Evolutionary conservation across 2,329 filamentous ascomycete species (phyloP), one percentile per base, ranked within the genome.

Genomic region (Penicillium crustosum): DNA sequence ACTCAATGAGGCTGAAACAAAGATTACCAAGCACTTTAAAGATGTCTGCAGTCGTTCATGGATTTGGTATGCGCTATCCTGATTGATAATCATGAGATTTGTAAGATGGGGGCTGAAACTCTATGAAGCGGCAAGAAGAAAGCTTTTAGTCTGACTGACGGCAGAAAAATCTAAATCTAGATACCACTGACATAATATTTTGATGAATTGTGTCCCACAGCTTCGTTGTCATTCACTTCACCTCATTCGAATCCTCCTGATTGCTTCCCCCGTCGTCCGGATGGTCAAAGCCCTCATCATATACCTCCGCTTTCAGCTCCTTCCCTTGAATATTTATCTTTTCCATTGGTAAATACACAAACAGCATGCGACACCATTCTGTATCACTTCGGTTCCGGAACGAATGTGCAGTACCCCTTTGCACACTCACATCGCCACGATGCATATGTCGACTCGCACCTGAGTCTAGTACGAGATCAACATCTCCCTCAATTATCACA

Each of bases 261-360:
- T 19, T 4, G n/a, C 17, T 27, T 23, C 38, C n/a, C 13, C 23
- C 12, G 9, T 41, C 19, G n/a, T 50, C 58, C 4, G 54, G 19
- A 6, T 58, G 44, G 19, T 68, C 64, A 58, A 65, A 69, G 3
- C 51, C 58, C 38, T 67, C 66, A 53, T 68, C 62, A 54, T 73
- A 72, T 27, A 70, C 61, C 49, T 72, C 70, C 19, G 83, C 81
- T 27, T 82, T 79, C 67, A 88, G 68, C 65, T 86, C 84, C 61
- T 79, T 78, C 17, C 71, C 73, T 12, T 86, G 74, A 45, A 80
- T 75, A 3, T 38, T 64, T 49, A 73, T 29, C 38, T 64, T 64
- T 27, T 67, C 50, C 60, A 72, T 71, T 8, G 70, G 69, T 55
- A 72, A 44, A 58, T 69, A 73, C 2, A 72, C 66, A 68, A 72